phyloP scores from a whole-genome alignment of 2,329 filamentous ascomycete species.

The Fusarium irregulare region DNA sequence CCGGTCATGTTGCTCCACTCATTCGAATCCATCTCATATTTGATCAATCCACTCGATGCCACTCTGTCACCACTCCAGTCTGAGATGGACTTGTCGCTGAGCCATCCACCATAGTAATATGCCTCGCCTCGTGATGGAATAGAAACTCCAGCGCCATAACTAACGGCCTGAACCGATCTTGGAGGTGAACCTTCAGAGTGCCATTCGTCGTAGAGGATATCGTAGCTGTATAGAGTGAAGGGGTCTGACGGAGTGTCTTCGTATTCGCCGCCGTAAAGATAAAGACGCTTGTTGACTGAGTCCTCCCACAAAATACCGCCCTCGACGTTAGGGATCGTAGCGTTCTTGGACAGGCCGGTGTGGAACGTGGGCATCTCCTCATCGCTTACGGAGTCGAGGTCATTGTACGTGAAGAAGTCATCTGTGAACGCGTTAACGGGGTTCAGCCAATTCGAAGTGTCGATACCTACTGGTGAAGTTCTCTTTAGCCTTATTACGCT shows the following conservation, averaged over 20 bases:
- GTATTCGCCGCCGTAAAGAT: slow-evolving; percentile 7
- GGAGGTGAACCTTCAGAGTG: neutral
- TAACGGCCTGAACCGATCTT: neutral
- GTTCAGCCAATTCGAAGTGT: accelerated
- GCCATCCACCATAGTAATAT: slow-evolving; percentile 10
- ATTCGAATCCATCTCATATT: slow-evolving; percentile 9
- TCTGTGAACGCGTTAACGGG: neutral
- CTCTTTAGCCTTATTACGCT: neutral
- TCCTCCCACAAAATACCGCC: slow-evolving; percentile 15
- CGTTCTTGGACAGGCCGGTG: slow-evolving; percentile 3
- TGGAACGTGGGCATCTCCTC: slow-evolving; percentile 1
- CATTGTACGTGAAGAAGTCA: slow-evolving; percentile 2
- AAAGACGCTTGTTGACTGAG: slow-evolving; percentile 11
- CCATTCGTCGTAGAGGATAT: slow-evolving; percentile 11
- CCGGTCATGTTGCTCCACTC: neutral
- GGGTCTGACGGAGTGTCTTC: neutral
- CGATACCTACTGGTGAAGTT: neutral
- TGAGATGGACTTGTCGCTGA: neutral
- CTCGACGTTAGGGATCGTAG: slow-evolving; percentile 4
- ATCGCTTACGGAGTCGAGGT: neutral
- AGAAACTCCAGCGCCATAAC: slow-evolving; percentile 8
- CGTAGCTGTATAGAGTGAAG: slow-evolving; percentile 9
- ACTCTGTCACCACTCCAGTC: neutral
- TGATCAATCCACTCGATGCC: slow-evolving; percentile 2
- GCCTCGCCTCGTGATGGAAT: slow-evolving; percentile 3